These are phyloP conservation scores for Xylaria sp. DNA, from an alignment of 2,329 filamentous ascomycete species.

Conservation along the genomic window DNA sequence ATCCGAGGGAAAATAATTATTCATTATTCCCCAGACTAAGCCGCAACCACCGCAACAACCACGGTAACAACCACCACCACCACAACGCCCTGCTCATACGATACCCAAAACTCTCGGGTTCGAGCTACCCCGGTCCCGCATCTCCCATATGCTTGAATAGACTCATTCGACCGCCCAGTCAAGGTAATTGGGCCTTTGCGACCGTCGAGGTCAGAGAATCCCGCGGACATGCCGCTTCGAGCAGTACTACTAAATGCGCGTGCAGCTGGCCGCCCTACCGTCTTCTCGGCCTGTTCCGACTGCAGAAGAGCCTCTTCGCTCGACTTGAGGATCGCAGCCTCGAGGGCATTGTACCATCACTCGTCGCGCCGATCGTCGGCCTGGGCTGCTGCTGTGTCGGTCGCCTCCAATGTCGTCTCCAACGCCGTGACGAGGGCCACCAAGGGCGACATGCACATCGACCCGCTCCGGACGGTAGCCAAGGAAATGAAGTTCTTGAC, in stretches of 20 bases:
- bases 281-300: slow-evolving; percentile 55
- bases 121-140: slow-evolving; percentile 15
- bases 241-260: slow-evolving; percentile 60
- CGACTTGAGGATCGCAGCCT: slow-evolving; percentile 51
- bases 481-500: slow-evolving; percentile 98
- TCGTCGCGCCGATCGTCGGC: slow-evolving; percentile 66
- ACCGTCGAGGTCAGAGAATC: slow-evolving; percentile 37
- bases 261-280: slow-evolving; percentile 50
- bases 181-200: slow-evolving; percentile 50
- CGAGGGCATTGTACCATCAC: slow-evolving; percentile 57
- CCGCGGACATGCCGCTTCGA: slow-evolving; percentile 63
- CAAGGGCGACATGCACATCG: slow-evolving; percentile 77
- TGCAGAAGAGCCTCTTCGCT: slow-evolving; percentile 52
- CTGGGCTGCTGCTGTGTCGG: slow-evolving; percentile 79
- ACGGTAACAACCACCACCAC: slow-evolving; percentile 1
- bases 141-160: slow-evolving; percentile 38
- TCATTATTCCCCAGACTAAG: background rate
- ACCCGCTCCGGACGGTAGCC: slow-evolving; percentile 88
- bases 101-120: slow-evolving; percentile 3
- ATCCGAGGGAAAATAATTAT: slow-evolving; percentile 23
- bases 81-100: background rate
- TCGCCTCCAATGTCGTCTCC: slow-evolving; percentile 76
- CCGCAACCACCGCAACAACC: background rate
- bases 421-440: slow-evolving; percentile 72
- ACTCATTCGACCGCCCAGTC: slow-evolving; percentile 33